phyloP scores from a whole-genome alignment of 352 stramenopile genomes.

The Aphanomyces euteiches region DNA sequence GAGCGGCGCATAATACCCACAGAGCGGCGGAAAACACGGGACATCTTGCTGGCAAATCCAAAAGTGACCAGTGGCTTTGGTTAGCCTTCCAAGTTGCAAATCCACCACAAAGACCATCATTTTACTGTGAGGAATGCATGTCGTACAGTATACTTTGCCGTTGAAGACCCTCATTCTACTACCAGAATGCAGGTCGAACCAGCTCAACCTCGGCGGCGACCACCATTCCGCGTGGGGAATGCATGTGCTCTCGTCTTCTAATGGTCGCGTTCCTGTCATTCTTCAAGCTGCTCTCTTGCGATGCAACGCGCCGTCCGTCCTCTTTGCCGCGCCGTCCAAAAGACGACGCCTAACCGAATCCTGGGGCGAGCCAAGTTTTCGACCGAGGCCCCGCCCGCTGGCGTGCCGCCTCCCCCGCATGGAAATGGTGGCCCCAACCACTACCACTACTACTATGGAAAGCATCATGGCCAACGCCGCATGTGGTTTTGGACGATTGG shows the following conservation, averaged over 20 bases:
- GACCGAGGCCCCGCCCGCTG: background rate
- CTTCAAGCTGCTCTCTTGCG: background rate
- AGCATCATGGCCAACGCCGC: background rate
- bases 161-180: background rate
- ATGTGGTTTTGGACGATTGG: slow-evolving; percentile 3
- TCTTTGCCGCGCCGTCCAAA: background rate
- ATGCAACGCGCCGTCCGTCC: slow-evolving; percentile 8
- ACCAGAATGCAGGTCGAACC: background rate
- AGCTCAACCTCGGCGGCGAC: no score
- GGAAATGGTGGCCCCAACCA: background rate
- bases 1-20: background rate
- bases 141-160: no score
- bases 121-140: no score
- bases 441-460: slow-evolving; percentile 15
- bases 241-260: background rate
- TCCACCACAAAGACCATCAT: no score
- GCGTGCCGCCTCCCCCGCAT: background rate
- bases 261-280: background rate
- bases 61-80: no score
- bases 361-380: background rate
- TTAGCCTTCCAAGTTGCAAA: no score
- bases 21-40: slow-evolving; percentile 1
- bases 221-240: background rate
- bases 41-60: background rate
- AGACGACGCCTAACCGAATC: background rate